phyloP scores from a whole-genome alignment of 768 basidiomycete genomes.

The Tylopilus balloui region DNA sequence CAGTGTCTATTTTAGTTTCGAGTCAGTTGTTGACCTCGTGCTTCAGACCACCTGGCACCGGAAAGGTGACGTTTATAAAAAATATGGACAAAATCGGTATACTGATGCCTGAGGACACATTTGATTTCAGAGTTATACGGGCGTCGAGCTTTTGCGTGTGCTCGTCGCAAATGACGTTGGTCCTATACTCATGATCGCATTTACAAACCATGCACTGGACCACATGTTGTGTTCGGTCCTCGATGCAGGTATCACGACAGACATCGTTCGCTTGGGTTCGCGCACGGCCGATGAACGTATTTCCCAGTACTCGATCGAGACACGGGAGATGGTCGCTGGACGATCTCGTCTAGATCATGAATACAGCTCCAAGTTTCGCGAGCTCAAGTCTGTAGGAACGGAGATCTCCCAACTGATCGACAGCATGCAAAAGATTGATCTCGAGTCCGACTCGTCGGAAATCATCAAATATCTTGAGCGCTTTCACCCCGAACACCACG shows the following conservation, averaged over 20 bases:
- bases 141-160: slow-evolving; percentile 63
- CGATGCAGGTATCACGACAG: slow-evolving; percentile 57
- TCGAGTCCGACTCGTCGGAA: slow-evolving; percentile 34
- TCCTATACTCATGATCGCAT: slow-evolving; percentile 57
- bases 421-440: slow-evolving; percentile 32
- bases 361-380: slow-evolving; percentile 31
- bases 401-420: slow-evolving; percentile 47
- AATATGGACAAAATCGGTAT: not conserved
- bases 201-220: slow-evolving; percentile 79
- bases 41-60: slow-evolving; percentile 72
- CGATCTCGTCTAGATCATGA: slow-evolving; percentile 39
- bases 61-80: slow-evolving; percentile 45
- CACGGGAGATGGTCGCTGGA: slow-evolving; percentile 44
- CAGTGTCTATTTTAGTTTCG: not conserved
- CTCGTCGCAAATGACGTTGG: slow-evolving; percentile 49
- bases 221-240: slow-evolving; percentile 64
- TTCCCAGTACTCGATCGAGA: slow-evolving; percentile 56
- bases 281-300: slow-evolving; percentile 58
- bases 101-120: not conserved
- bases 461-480: slow-evolving; percentile 40
- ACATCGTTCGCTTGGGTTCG: slow-evolving; percentile 67
- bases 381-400: slow-evolving; percentile 43
- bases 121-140: slow-evolving; percentile 53
- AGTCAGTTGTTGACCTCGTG: not conserved
- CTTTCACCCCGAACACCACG: slow-evolving; percentile 47